Conservation (phyloP, 148 eudicot genomes). For the Pouteria glomerata region DNA sequence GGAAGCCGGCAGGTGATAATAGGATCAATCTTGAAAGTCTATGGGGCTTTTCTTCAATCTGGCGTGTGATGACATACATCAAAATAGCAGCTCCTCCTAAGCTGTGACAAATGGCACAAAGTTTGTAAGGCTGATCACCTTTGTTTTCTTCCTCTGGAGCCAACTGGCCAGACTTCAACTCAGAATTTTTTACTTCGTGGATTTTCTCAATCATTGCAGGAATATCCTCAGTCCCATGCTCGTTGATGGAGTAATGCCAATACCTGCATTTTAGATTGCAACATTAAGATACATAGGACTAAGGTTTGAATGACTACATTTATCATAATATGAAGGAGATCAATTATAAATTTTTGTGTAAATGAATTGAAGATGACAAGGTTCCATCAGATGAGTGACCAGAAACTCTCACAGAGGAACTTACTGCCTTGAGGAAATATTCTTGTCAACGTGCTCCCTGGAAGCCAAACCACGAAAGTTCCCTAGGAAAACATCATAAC, state of each 20-base stretch:
- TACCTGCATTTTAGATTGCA: constrained; percentile 43
- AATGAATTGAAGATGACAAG: not conserved
- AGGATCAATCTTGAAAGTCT: constrained; percentile 75
- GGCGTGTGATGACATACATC: constrained; percentile 70
- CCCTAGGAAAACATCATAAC: constrained; percentile 93
- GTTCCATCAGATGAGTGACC: not conserved
- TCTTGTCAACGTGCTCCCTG: constrained; percentile 79
- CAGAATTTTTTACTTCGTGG: constrained; percentile 71
- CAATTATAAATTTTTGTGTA: not conserved
- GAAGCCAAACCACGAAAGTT: constrained; percentile 93
- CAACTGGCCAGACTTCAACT: constrained; percentile 43
- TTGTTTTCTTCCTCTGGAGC: constrained; percentile 33
- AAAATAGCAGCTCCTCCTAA: constrained; percentile 88
- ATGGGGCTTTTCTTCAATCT: constrained; percentile 59
- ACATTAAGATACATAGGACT: not conserved
- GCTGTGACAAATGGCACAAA: constrained; percentile 84
- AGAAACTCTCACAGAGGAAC: constrained; percentile 20
- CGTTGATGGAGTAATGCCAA: constrained; percentile 93
- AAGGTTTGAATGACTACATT: constrained; percentile 4
- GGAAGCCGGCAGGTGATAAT: constrained; percentile 94
- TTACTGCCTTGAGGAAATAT: constrained; percentile 77
- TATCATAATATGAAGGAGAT: not conserved
- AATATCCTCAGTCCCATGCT: constrained; percentile 87
- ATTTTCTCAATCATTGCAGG: constrained; percentile 88
- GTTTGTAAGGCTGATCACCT: constrained; percentile 63